A percentile compares a stretch with the other conserved stretches of the same genome.
These are phyloP conservation scores for Blastosporella zonata DNA, from an alignment of 1,284 basidiomycete species.

Conservation along the genomic window DNA sequence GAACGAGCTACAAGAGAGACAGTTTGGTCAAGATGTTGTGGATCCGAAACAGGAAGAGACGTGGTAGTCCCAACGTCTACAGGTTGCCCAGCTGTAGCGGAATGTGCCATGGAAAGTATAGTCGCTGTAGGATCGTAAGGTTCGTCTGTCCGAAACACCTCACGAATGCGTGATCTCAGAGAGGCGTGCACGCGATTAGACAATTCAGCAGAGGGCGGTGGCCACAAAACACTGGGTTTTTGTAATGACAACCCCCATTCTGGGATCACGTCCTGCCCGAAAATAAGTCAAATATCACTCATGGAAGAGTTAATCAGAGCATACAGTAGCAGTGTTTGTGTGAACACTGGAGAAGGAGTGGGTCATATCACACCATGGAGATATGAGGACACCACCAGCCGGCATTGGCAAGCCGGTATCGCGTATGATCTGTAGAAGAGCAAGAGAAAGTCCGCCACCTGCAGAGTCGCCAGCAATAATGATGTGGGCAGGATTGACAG, in stretches of 20 bases:
- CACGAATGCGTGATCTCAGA: conserved; percentile 61
- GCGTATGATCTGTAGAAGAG: conserved; percentile 88
- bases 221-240: conserved; percentile 90
- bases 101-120: conserved; percentile 23
- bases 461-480: conserved; percentile 92
- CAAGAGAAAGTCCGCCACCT: conserved; percentile 85
- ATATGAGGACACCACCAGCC: conserved; percentile 82
- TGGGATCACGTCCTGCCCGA: conserved; percentile 69
- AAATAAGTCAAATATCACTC: neutral
- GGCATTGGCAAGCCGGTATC: conserved; percentile 83
- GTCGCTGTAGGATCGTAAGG: conserved; percentile 23
- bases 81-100: conserved; percentile 12
- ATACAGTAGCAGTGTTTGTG: conserved; percentile 79
- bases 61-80: conserved; percentile 47
- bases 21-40: conserved; percentile 36
- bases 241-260: conserved; percentile 65
- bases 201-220: conserved; percentile 79
- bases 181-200: conserved; percentile 60
- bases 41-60: conserved; percentile 36
- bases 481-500: conserved; percentile 82
- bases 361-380: conserved; percentile 92
- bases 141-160: conserved; percentile 41
- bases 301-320: conserved; percentile 16
- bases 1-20: conserved; percentile 39
- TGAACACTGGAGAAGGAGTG: conserved; percentile 93